phyloP scores from a whole-genome alignment of 352 stramenopile genomes.

The Phytophthora idaei region DNA sequence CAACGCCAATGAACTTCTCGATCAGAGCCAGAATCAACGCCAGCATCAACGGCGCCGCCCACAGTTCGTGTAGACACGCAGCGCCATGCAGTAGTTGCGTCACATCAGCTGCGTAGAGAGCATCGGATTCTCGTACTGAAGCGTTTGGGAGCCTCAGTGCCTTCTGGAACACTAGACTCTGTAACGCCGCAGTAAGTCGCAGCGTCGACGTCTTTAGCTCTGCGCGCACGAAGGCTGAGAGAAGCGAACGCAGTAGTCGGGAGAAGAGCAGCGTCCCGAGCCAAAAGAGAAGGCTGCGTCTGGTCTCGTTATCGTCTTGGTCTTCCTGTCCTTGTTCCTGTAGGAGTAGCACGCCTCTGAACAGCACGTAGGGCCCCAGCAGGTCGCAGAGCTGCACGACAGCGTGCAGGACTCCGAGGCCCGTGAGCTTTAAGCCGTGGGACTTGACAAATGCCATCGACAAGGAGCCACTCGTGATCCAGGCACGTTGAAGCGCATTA shows the following conservation, averaged over 20 bases:
- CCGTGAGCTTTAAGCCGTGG: conserved; percentile 53
- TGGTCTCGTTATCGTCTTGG: conserved; percentile 15
- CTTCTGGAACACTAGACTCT: conserved; percentile 82
- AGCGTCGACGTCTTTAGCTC: conserved; percentile 72
- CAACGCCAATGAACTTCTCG: conserved; percentile 54
- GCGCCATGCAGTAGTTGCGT: conserved; percentile 60
- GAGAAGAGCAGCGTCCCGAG: conserved; percentile 63
- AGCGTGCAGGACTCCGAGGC: conserved; percentile 49
- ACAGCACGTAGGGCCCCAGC: conserved; percentile 67
- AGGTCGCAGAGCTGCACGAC: conserved; percentile 59
- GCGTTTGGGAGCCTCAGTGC: conserved; percentile 52
- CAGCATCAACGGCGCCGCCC: conserved; percentile 62
- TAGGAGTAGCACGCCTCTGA: conserved; percentile 58
- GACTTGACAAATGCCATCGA: conserved; percentile 54
- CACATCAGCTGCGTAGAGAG: conserved; percentile 72
- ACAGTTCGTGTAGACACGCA: conserved; percentile 79
- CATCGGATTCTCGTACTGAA: conserved; percentile 42
- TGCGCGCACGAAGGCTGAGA: conserved; percentile 63
- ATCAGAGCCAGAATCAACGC: conserved; percentile 54
- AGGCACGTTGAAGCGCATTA: conserved; percentile 60
- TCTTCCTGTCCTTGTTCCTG: conserved; percentile 23
- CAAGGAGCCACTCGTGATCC: conserved; percentile 63
- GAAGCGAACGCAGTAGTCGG: conserved; percentile 63
- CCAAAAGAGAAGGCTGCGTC: conserved; percentile 54
- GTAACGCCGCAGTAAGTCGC: conserved; percentile 65